Evolutionary conservation across 257 asterid species (phyloP), one percentile per base, ranked within the genome.

Genomic region (Primulina tabacum): DNA sequence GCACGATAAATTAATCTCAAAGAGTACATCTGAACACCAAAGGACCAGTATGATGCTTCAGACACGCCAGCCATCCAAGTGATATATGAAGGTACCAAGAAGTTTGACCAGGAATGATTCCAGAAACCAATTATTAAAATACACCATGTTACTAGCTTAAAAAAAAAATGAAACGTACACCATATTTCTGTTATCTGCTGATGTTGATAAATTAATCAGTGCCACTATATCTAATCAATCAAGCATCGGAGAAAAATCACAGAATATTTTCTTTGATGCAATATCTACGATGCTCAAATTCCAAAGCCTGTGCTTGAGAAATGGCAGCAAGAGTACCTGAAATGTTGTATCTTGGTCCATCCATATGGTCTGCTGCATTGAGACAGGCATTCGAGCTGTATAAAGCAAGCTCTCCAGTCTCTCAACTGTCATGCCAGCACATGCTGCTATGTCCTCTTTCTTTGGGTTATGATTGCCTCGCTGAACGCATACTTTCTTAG

Each of bases 331-430:
- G 14, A 4, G 60, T 21, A 82, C 88, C 90, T 83, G 87, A 69
- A 64, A 85, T 34, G 92, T 92, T 4, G 96, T 85, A 68, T 76
- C 75, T 81, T 90, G 92, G 77, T 92, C 96, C 29, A 69, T 59
- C 95, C 95, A 92, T 58, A 87, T 85, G 8, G 93, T 73, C 76
- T 85, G 82, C 80, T 92, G 92, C 85, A 92, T 80, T 56, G 97
- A 90, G 65, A 92, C 77, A 21, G 98, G 98, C 82, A 77, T 72
- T 86, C 98, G 78, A 70, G 96, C 78, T 26, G 81, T 53, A 60
- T 62, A 75, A 4, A 90, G 83, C 78, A 90, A 73, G 65, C 57
- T 86, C 67, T 85, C 88, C 79, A 92, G 77, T 78, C 72, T 87
- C 79, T 90, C 94, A 60, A 88, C 93, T 38, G 88, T 71, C 38